Evolutionary conservation across 371 early-diverging fungal genomes (phyloP).

Genomic region (Circinella umbellata): DNA sequence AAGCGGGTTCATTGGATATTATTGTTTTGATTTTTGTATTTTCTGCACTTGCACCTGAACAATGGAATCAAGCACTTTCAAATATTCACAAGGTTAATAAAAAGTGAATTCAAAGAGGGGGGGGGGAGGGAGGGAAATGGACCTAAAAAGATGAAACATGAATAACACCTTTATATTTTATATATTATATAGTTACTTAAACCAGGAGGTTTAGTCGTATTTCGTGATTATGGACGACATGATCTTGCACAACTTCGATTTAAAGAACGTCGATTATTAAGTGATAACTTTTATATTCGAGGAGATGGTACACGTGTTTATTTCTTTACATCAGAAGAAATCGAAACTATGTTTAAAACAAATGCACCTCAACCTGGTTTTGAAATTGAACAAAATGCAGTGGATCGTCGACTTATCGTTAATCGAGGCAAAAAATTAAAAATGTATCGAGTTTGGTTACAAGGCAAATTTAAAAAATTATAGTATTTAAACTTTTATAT

Average conservation of each 20-base stretch:
- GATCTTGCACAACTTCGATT: slow-evolving; percentile 91
- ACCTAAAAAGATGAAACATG: neutral
- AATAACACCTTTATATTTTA: neutral
- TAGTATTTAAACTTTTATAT: neutral
- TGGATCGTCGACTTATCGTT: slow-evolving; percentile 94
- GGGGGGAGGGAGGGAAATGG: neutral
- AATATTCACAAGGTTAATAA: slow-evolving; percentile 64
- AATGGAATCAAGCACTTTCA: slow-evolving; percentile 69
- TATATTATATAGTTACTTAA: slow-evolving; percentile 58
- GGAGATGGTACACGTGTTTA: slow-evolving; percentile 83
- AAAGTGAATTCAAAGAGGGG: neutral
- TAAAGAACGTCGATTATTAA: slow-evolving; percentile 53
- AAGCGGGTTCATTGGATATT: slow-evolving; percentile 72
- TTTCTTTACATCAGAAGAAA: slow-evolving; percentile 68
- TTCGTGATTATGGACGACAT: slow-evolving; percentile 89
- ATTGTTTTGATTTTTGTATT: slow-evolving; percentile 83
- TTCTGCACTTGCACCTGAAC: slow-evolving; percentile 84
- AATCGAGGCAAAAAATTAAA: slow-evolving; percentile 92
- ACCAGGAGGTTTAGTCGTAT: slow-evolving; percentile 78
- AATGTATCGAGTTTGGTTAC: slow-evolving; percentile 98
- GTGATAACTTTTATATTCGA: slow-evolving; percentile 86
- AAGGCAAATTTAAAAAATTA: slow-evolving; percentile 91
- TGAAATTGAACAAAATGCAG: slow-evolving; percentile 83
- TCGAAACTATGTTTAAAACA: slow-evolving; percentile 51
- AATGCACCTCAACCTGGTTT: slow-evolving; percentile 40